Percentiles rank a stretch among this genome's conserved stretches.
Evolutionary conservation across 441 rosid species (phyloP).

Genomic region (Erodium moschatum): DNA sequence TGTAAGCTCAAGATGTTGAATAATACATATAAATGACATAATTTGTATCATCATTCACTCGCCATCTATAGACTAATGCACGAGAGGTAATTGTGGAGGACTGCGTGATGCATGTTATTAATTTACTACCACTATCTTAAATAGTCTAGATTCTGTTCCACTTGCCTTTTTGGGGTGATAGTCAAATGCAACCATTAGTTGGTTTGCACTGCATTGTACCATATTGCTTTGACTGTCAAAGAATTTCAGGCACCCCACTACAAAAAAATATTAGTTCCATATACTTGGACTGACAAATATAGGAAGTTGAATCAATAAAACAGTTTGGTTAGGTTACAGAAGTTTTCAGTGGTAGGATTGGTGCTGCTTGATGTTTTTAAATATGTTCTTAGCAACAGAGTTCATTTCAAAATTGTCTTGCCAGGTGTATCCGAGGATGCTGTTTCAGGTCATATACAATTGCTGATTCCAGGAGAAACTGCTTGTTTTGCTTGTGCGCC

Average conservation of each 20-base stretch:
- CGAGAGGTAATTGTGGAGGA: neutral
- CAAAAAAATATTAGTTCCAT: too few relatives aligned
- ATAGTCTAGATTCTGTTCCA: too few relatives aligned
- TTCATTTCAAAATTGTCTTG: constrained; percentile 16
- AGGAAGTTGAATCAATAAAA: too few relatives aligned
- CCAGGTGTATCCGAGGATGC: constrained; percentile 98
- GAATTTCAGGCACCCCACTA: too few relatives aligned
- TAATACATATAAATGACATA: neutral
- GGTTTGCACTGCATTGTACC: too few relatives aligned
- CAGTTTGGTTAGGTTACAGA: too few relatives aligned
- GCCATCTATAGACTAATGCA: constrained; percentile 13
- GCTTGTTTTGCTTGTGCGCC: constrained; percentile 98
- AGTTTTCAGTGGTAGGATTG: too few relatives aligned
- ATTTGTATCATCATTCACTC: neutral
- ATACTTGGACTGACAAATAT: too few relatives aligned
- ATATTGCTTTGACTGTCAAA: too few relatives aligned
- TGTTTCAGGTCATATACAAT: constrained; percentile 92
- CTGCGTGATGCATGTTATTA: constrained; percentile 11
- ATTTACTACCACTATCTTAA: neutral
- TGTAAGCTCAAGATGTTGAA: neutral
- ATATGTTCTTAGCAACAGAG: neutral
- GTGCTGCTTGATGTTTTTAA: too few relatives aligned
- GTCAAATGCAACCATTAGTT: neutral
- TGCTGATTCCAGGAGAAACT: constrained; percentile 87
- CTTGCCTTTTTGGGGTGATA: too few relatives aligned